Percentiles rank a stretch among this genome's conserved stretches.
Evolutionary conservation across 179 eudicot genomes (phyloP).

Genomic region (Drosera spatulata): DNA sequence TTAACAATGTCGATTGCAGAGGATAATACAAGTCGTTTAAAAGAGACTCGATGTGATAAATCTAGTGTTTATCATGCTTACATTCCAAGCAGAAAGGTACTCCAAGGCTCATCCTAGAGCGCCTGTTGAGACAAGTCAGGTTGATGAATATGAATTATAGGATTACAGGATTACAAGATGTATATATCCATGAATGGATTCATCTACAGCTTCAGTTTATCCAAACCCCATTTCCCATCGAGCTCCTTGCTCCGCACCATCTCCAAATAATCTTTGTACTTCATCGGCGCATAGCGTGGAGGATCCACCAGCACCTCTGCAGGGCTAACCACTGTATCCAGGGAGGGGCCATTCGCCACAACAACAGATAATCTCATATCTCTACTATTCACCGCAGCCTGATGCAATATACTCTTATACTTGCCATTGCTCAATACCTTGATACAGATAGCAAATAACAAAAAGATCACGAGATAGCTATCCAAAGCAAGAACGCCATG

Average conservation of each 20-base stretch:
- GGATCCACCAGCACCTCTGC: not conserved
- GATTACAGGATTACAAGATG: not conserved
- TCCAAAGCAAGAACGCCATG: not conserved
- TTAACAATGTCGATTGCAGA: too few relatives aligned
- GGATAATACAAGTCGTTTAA: too few relatives aligned
- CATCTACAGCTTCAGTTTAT: not conserved
- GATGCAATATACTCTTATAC: conserved; percentile 13
- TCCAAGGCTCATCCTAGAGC: too few relatives aligned
- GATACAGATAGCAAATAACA: not conserved
- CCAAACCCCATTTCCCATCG: conserved; percentile 22
- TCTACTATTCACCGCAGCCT: conserved; percentile 8
- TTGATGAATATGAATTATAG: too few relatives aligned
- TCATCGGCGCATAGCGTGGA: conserved; percentile 22
- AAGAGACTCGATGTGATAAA: too few relatives aligned
- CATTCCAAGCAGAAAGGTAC: too few relatives aligned
- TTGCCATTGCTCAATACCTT: conserved; percentile 20
- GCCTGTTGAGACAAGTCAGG: not conserved
- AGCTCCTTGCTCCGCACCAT: conserved; percentile 25
- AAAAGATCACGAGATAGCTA: not conserved
- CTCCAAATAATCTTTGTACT: conserved; percentile 27
- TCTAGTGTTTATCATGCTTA: too few relatives aligned
- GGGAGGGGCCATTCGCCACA: conserved; percentile 8
- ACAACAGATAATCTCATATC: conserved; percentile 9
- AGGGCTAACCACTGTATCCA: conserved; percentile 7
- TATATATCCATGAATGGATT: not conserved